These are phyloP conservation scores for Phytophthora foliorum DNA, from an alignment of 352 stramenopile genomes.

Conservation along the genomic window DNA sequence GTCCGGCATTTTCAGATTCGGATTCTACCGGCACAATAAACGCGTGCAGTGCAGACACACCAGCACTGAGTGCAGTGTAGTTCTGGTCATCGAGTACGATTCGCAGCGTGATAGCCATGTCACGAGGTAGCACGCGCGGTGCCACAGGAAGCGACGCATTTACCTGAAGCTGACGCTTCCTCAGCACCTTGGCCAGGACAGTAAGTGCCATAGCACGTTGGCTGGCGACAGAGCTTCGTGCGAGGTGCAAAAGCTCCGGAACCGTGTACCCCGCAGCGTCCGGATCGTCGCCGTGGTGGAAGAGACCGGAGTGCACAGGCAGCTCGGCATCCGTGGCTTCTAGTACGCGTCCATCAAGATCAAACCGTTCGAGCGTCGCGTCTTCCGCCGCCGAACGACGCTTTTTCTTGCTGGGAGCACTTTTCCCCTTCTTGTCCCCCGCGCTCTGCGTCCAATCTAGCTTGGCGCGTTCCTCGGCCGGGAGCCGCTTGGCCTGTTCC, in stretches of 20 bases:
- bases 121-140: slow-evolving; percentile 50
- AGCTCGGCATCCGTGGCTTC: slow-evolving; percentile 25
- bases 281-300: slow-evolving; percentile 83
- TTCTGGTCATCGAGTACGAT: slow-evolving; percentile 75
- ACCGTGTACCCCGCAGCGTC: slow-evolving; percentile 80
- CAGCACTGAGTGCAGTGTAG: slow-evolving; percentile 60
- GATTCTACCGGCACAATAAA: slow-evolving; percentile 54
- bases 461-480: slow-evolving; percentile 78
- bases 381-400: slow-evolving; percentile 22
- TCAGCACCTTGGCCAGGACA: slow-evolving; percentile 73
- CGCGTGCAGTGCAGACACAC: slow-evolving; percentile 59
- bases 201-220: slow-evolving; percentile 75
- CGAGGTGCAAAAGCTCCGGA: slow-evolving; percentile 74
- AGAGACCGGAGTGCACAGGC: slow-evolving; percentile 72
- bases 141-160: slow-evolving; percentile 20
- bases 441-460: slow-evolving; percentile 76
- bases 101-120: slow-evolving; percentile 61
- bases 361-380: slow-evolving; percentile 70
- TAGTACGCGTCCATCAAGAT: slow-evolving; percentile 65
- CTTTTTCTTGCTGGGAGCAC: slow-evolving; percentile 15
- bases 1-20: background rate
- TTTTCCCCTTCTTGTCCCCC: slow-evolving; percentile 17
- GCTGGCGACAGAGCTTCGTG: slow-evolving; percentile 75
- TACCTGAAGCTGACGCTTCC: slow-evolving; percentile 41
- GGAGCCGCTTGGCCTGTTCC: slow-evolving; percentile 51